Evolutionary conservation across 2,329 filamentous ascomycete species (phyloP).

Genomic region (Neonectria sp.): DNA sequence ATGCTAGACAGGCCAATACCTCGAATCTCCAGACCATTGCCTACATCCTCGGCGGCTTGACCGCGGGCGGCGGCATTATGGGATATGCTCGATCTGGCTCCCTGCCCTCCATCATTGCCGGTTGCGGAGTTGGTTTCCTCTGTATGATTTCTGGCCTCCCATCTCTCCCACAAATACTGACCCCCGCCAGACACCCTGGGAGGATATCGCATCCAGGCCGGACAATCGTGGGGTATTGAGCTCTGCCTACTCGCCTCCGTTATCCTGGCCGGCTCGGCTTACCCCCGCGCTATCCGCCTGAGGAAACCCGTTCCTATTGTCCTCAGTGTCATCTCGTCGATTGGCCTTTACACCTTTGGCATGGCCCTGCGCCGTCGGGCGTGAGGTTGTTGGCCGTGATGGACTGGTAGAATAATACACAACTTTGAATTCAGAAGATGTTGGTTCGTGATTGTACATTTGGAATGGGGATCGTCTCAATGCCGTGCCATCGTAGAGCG

Average conservation of each 20-base stretch:
- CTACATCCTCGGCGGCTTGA: slow-evolving; percentile 84
- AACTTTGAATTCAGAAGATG: slow-evolving; percentile 17
- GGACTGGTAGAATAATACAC: slow-evolving; percentile 6
- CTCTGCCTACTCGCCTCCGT: slow-evolving; percentile 89
- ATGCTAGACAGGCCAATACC: slow-evolving; percentile 34
- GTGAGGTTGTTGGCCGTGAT: background rate
- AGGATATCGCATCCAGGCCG: slow-evolving; percentile 83
- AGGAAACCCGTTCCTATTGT: slow-evolving; percentile 88
- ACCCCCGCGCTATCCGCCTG: slow-evolving; percentile 88
- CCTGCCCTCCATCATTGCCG: slow-evolving; percentile 88
- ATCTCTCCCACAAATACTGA: slow-evolving; percentile 17
- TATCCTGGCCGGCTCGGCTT: slow-evolving; percentile 86
- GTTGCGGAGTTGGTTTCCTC: slow-evolving; percentile 82
- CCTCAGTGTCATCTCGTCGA: slow-evolving; percentile 83
- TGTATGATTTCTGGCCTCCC: slow-evolving; percentile 59
- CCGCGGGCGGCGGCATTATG: slow-evolving; percentile 87
- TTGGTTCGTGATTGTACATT: slow-evolving; percentile 24
- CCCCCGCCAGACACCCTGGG: slow-evolving; percentile 76
- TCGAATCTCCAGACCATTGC: slow-evolving; percentile 70
- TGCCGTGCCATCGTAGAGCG: slow-evolving; percentile 30
- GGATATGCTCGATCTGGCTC: slow-evolving; percentile 91
- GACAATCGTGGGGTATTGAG: slow-evolving; percentile 87
- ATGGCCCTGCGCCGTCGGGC: slow-evolving; percentile 69
- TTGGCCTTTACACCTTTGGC: slow-evolving; percentile 86
- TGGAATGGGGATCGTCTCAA: slow-evolving; percentile 28